phyloP scores from a whole-genome alignment of 1,284 basidiomycete species.

The Irpex sp. region DNA sequence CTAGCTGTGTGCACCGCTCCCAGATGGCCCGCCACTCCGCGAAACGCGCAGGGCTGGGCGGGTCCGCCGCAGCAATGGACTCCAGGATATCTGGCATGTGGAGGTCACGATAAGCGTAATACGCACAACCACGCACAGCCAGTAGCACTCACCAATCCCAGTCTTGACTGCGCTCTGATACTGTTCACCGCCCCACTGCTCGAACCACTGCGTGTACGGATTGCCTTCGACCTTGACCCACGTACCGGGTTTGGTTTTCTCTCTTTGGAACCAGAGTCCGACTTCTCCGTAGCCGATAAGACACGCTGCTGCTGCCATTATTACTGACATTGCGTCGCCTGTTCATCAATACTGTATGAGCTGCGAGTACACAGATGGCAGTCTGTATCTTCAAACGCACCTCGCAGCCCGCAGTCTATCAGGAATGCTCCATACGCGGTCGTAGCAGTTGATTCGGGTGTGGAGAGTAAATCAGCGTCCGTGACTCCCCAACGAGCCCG shows the following conservation, averaged over 20 bases:
- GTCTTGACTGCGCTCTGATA: constrained; percentile 71
- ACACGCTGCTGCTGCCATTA: constrained; percentile 85
- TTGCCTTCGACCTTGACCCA: constrained; percentile 66
- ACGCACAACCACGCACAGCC: not conserved
- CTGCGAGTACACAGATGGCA: not conserved
- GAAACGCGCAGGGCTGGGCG: constrained; percentile 61
- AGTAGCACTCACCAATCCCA: constrained; percentile 60
- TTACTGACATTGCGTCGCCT: constrained; percentile 73
- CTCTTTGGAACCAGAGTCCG: constrained; percentile 73
- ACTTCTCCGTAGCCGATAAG: constrained; percentile 93
- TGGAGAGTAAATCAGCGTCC: constrained; percentile 53
- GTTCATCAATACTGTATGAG: not conserved
- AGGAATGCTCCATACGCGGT: constrained; percentile 87
- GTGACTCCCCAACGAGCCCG: constrained; percentile 71
- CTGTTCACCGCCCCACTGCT: constrained; percentile 70
- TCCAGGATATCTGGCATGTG: constrained; percentile 55
- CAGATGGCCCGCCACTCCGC: constrained; percentile 71
- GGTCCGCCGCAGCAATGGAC: constrained; percentile 52
- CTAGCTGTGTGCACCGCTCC: constrained; percentile 75
- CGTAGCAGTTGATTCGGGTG: constrained; percentile 68
- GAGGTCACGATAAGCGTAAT: not conserved
- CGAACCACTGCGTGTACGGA: constrained; percentile 78
- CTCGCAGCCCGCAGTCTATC: constrained; percentile 72
- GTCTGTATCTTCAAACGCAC: constrained; percentile 28
- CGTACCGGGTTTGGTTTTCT: constrained; percentile 36